Base-by-base conservation (phyloP, 352 stramenopile species). In the Phytophthora colocasiae region DNA sequence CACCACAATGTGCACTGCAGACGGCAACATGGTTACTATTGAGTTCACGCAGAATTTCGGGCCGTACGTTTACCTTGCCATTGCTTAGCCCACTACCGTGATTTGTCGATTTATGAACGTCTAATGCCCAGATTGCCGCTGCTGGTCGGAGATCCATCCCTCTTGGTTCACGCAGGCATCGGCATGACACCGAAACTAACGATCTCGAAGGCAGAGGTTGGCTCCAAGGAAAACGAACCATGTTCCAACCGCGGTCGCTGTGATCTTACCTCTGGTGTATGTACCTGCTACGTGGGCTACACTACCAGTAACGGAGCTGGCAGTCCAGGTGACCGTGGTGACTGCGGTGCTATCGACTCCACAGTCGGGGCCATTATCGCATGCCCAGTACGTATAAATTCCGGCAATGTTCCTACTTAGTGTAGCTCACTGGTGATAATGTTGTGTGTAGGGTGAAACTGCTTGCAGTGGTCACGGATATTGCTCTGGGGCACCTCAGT, bases 221-320 rank as follows among this genome's bases (percentile, higher is more conserved):
- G 94, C 41, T 95, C 91, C 4, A 98, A 98, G 66, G 94, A 98
- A 70, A 95, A 97, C 67, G 87, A 92, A 27, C 50, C 82, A 41
- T 95, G 86, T 45, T 84, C 83, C 22, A 93, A 93, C 60, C 84
- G 86, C 31, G 86, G 84, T 7, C 67, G 51, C 17, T 95, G 86
- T 63, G 84, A 93, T 69, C 75, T 84, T 44, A 80, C 69, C 26
- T 89, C 81, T 15, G 94, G 92, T 39, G 73, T 95, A 26, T 98
- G 94, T 64, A 79, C 63, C 6, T 98, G 94, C 69, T 97, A 86
- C 73, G 46, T 65, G 6, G 84, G 81, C 8, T 98, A 87, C 62
- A 94, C 81, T 11, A 96, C 84, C 14, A 93, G 84, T 51, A 69
- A 80, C 22, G 84, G 86, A 51, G 60, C 76, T 29, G 86, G 84